Conservation (phyloP, 2,329 filamentous ascomycete genomes). For the Aureobasidium sp. region DNA sequence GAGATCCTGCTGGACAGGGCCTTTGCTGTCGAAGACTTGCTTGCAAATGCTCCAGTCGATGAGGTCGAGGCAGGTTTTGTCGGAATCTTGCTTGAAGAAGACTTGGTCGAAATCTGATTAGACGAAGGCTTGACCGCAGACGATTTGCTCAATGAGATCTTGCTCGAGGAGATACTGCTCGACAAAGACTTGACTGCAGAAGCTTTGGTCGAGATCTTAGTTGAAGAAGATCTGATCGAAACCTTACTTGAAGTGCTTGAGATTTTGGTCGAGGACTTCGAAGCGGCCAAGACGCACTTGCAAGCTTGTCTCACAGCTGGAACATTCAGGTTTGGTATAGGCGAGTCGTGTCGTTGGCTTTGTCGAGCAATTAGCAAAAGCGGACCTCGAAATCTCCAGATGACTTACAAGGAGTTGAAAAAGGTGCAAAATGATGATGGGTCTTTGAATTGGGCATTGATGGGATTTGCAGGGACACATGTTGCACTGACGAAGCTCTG, state of each 20-base stretch:
- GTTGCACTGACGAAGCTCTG: background rate
- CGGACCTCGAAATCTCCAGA: background rate
- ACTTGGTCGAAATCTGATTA: background rate
- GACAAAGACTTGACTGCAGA: background rate
- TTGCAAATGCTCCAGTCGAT: no score
- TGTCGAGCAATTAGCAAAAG: background rate
- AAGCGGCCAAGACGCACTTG: background rate
- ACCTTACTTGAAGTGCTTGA: background rate
- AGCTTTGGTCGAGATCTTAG: background rate
- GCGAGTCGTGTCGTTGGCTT: background rate
- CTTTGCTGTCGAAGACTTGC: no score
- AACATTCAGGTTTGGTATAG: background rate
- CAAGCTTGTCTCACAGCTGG: background rate
- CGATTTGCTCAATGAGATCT: background rate
- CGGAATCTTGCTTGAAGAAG: background rate
- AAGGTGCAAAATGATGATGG: background rate
- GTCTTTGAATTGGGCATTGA: background rate
- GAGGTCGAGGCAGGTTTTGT: no score
- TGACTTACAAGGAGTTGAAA: background rate
- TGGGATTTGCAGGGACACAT: background rate
- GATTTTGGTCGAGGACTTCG: background rate
- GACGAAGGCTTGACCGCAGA: background rate
- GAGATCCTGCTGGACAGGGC: no score
- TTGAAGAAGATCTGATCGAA: background rate
- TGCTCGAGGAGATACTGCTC: background rate